Evolutionary conservation across 2,329 filamentous ascomycete species (phyloP).

Genomic region (Botryotinia convoluta): DNA sequence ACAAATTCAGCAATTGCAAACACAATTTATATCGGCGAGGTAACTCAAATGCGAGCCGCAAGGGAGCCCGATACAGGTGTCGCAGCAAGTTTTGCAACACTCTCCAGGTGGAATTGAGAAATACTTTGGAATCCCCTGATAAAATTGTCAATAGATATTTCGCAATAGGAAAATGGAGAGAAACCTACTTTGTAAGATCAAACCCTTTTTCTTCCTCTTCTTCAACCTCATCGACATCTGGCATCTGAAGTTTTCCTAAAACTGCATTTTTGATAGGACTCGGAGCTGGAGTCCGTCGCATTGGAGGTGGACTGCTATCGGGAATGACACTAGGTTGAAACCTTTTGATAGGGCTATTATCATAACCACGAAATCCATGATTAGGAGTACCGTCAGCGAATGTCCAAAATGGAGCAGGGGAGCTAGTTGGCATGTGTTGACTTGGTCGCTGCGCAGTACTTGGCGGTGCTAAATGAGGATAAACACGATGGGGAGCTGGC

Average conservation of each 20-base stretch:
- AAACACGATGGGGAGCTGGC: constrained; percentile 69
- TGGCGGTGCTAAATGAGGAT: constrained; percentile 73
- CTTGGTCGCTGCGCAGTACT: constrained; percentile 79
- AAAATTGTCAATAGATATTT: constrained; percentile 34
- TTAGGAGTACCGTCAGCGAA: constrained; percentile 74
- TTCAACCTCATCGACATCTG: constrained; percentile 32
- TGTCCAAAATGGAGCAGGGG: constrained; percentile 85
- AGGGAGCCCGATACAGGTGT: not conserved
- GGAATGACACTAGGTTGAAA: constrained; percentile 39
- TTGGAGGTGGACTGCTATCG: constrained; percentile 57
- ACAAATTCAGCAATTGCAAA: not conserved
- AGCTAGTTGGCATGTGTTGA: constrained; percentile 82
- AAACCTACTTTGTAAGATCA: constrained; percentile 36
- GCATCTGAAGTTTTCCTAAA: constrained; percentile 26
- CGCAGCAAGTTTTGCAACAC: constrained; percentile 26
- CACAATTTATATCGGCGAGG: not conserved
- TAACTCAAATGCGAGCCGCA: not conserved
- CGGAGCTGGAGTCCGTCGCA: constrained; percentile 28
- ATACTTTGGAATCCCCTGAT: constrained; percentile 61
- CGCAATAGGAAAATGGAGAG: not conserved
- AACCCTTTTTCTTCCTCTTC: constrained; percentile 34
- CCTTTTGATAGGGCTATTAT: constrained; percentile 57
- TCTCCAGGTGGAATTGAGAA: constrained; percentile 53
- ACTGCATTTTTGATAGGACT: constrained; percentile 34
- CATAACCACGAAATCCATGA: constrained; percentile 46